phyloP scores from a whole-genome alignment of 345 rosid species.

The Gynandropsis gynandra region DNA sequence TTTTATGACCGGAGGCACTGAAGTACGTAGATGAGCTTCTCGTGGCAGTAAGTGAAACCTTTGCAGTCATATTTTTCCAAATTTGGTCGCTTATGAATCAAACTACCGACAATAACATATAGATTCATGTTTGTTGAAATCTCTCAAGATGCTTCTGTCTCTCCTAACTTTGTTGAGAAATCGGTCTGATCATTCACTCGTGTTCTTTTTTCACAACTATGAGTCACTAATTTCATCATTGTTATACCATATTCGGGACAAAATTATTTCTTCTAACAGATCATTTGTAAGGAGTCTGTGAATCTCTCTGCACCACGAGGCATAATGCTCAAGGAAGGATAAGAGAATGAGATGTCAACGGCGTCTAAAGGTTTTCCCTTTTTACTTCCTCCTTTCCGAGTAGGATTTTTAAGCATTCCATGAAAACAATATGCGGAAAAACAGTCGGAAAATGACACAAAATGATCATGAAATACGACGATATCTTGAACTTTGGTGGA shows the following conservation, averaged over 20 bases:
- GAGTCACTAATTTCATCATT: conserved; percentile 45
- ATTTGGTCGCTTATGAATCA: neutral
- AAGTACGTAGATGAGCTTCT: conserved; percentile 89
- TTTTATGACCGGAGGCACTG: conserved; percentile 92
- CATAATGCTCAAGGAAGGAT: neutral
- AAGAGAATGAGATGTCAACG: neutral
- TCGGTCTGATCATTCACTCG: too few relatives aligned
- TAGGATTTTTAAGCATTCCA: too few relatives aligned
- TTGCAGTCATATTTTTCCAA: conserved; percentile 3
- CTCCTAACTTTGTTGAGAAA: conserved; percentile 18
- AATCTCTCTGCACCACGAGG: conserved; percentile 9
- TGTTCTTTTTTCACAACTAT: conserved; percentile 79
- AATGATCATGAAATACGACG: too few relatives aligned
- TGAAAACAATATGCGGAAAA: too few relatives aligned
- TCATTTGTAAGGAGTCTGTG: conserved; percentile 9
- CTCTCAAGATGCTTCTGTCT: conserved; percentile 11
- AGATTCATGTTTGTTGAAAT: conserved; percentile 5
- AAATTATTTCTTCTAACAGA: conserved; percentile 16
- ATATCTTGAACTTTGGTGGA: too few relatives aligned
- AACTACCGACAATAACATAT: neutral
- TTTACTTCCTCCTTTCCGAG: neutral
- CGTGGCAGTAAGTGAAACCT: conserved; percentile 71
- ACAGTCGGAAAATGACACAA: too few relatives aligned
- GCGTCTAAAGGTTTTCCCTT: conserved; percentile 3
- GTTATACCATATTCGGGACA: conserved; percentile 11